Evolutionary conservation across 495 filamentous ascomycete species (phyloP).

Genomic region (Aspergillus heteromorphus): DNA sequence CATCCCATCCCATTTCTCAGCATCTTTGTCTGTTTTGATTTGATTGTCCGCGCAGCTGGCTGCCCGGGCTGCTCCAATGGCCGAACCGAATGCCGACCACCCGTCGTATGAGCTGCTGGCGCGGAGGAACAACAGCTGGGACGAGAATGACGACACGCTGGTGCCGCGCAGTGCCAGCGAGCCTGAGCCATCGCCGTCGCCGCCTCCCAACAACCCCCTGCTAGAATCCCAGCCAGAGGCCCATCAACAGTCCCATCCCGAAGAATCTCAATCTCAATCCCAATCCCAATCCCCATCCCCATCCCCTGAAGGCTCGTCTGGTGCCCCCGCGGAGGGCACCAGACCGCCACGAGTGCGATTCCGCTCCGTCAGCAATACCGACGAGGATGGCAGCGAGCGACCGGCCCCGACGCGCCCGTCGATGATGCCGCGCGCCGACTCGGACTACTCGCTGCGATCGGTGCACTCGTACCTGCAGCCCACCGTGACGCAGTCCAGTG

Average conservation of each 20-base stretch:
- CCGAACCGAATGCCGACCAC: background rate
- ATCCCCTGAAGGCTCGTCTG: background rate
- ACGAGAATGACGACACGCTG: background rate
- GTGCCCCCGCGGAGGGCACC: background rate
- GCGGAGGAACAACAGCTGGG: conserved; percentile 1
- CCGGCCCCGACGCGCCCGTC: conserved; percentile 1
- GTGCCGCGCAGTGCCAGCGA: background rate
- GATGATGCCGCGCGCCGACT: conserved; percentile 12
- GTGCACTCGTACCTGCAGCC: conserved; percentile 10
- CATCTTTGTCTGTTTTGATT: background rate
- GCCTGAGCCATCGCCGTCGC: background rate
- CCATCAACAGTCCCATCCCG: background rate
- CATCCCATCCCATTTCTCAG: background rate
- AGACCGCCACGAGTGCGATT: conserved; percentile 12
- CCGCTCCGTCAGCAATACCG: conserved; percentile 15
- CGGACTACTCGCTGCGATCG: conserved; percentile 14
- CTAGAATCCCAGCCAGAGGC: no score
- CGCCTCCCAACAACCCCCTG: no score
- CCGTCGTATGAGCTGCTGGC: conserved; percentile 4
- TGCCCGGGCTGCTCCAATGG: conserved; percentile 1
- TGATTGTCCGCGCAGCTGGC: background rate
- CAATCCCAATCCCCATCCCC: background rate
- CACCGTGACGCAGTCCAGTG: background rate
- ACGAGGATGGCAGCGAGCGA: conserved; percentile 5
- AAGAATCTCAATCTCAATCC: background rate